Evolutionary conservation across 441 rosid genomes (phyloP), one percentile per base, ranked within the genome.

Genomic region (Metrosideros polymorpha): DNA sequence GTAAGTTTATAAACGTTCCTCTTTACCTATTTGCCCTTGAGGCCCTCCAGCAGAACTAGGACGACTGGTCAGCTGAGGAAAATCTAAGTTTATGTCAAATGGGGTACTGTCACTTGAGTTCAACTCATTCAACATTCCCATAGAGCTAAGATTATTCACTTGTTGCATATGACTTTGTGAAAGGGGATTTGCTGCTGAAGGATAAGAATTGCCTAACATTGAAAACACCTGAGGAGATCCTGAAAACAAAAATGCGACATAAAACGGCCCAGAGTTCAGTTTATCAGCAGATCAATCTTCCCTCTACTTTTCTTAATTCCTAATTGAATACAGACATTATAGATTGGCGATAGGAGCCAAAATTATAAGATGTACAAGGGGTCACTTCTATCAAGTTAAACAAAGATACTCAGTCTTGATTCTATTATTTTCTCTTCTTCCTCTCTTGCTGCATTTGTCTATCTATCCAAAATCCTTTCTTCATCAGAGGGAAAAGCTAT

Each of bases 1-100:
- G 24, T 7, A 86, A 85, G 47, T 35, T 43, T 63, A n/a, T 63
- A 25, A 83, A 85, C 57, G 83, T 66, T 53, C 87, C 86, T 66
- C 83, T 22, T 89, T 89, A 96, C 99, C 99, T 91, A 97, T 77
- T 92, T 96, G 99, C 86, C 99, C 98, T 91, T 96, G 99, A 89
- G 97, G 94, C 71, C 98, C 98, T 56, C 98, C 98, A 18, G 98
- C 98, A 79, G 99, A 98, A 89, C 89, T 93, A 89, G 99, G 99
- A 45, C 95, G 97, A 91, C 98, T 96, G 27, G 96, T 93, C 92
- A 98, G 90, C 91, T 92, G 95, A 84, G 99, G 99, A 87, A 98
- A 98, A 89, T 98, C 99, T 90, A 93, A 94, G 84, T 94, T 95
- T 86, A 98, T 98, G 91, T 98, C 98, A 79, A 95, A 98, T 5